These are phyloP conservation scores for Fonsecaea multimorphosa DNA, from an alignment of 2,329 filamentous ascomycete genomes.

Conservation along the genomic window DNA sequence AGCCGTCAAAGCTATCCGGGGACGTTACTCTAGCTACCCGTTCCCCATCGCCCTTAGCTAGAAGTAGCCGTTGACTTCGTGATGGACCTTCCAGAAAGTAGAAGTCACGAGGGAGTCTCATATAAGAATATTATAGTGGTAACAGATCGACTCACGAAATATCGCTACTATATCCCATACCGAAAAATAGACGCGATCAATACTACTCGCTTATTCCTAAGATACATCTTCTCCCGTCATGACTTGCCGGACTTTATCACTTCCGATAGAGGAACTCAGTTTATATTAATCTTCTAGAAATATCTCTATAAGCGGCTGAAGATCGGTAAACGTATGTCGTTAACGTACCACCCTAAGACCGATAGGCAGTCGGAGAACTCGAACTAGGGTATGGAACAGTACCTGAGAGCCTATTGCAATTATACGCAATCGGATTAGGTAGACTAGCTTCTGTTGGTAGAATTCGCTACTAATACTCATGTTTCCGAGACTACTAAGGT, in stretches of 20 bases:
- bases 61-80: too few species aligned
- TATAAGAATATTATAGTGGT: conserved; percentile 5
- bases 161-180: neutral
- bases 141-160: neutral
- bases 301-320: neutral
- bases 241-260: neutral
- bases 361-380: neutral
- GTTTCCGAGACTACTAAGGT: neutral
- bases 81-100: too few species aligned
- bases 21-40: too few species aligned
- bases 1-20: neutral
- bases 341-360: neutral
- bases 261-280: neutral
- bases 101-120: too few species aligned
- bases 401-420: neutral
- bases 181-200: too few species aligned
- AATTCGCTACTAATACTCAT: neutral
- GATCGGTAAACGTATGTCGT: neutral
- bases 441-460: neutral
- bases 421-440: neutral
- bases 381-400: neutral
- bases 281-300: neutral
- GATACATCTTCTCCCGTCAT: too few species aligned
- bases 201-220: neutral
- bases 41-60: too few species aligned